Conservation (phyloP, 345 rosid genomes). For the Erysimum cheiranthoides region DNA sequence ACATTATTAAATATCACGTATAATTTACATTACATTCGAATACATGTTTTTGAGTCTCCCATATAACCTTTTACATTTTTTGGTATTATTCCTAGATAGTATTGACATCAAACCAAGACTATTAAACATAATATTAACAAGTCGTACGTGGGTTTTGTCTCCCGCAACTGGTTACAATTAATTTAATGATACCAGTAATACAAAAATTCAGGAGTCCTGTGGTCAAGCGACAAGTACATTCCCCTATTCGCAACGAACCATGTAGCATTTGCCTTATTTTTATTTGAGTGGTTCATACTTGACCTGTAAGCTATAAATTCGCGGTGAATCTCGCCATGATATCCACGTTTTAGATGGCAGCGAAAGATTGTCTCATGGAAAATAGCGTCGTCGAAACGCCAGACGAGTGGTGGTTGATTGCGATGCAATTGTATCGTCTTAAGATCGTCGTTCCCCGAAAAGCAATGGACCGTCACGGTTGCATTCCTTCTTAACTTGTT, state of each 20-base stretch:
- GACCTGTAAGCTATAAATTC: slow-evolving; percentile 10
- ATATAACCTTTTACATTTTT: background rate
- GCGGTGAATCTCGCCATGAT: background rate
- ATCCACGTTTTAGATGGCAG: background rate
- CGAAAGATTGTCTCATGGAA: background rate
- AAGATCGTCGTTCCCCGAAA: slow-evolving; percentile 3
- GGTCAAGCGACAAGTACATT: background rate
- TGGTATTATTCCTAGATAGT: background rate
- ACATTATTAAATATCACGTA: too few species aligned
- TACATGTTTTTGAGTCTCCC: background rate
- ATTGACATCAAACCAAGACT: background rate
- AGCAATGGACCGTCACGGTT: slow-evolving; percentile 6
- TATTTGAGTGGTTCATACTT: background rate
- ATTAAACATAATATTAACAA: background rate
- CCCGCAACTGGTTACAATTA: background rate
- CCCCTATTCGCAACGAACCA: slow-evolving; percentile 26
- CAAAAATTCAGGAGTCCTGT: background rate
- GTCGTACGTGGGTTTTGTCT: background rate
- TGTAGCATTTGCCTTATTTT: slow-evolving; percentile 1
- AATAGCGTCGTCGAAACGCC: slow-evolving; percentile 1
- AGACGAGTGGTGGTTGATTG: background rate
- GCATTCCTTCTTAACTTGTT: background rate
- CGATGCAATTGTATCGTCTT: background rate
- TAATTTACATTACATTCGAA: background rate
- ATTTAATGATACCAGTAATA: background rate